Base-by-base conservation (phyloP, 1,284 basidiomycete species). In the Cryptococcus maquisensis region DNA sequence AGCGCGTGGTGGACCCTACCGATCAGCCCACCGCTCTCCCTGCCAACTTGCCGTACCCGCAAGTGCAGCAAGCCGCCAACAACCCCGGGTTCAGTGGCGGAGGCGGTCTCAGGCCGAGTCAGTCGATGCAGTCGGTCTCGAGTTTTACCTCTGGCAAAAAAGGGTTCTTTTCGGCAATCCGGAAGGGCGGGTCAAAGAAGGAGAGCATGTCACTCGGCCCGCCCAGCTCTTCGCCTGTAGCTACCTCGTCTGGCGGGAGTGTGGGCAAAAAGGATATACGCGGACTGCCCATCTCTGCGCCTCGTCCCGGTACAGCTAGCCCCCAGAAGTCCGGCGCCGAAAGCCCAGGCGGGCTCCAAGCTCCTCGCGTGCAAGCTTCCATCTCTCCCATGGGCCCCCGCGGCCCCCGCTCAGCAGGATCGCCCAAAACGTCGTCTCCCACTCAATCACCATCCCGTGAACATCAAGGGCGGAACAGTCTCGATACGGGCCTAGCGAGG, bases 1-100 rank as follows among this genome's bases (percentile, higher is more conserved):
- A 67, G 16, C 68, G 71, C 7, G 59, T 65, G 3, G 60, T 73
- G 13, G 73, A 74, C 47, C 68, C 71, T 2, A 35, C 54, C 12
- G 69, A 74, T 49, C 69, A 66, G 28, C 70, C 75, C 3, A 65
- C 65, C 2, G 63, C 69, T 0, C 58, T 74, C 21, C 86, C 88
- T 1, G 73, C 83, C 0, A 73, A 77, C 28, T 80, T 94, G 28
- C 90, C 90, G 1, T 94, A 92, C 68, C 85, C 86, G 3, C 80
- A 82, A 23, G 76, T 87, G 18, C 69, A 73, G 56, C 56, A 62
- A 24, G 45, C 48, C 15, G 20, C n/a, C 39, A 40, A n/a, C 20
- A 44, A n/a, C 21, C 18, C 24, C 50, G 57, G 56, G 53, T 44
- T 8, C 39, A 44, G 36, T 5, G 32, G 24, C n/a, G 47, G 52